phyloP scores from a whole-genome alignment of 106 monocot genomes.

The Dendrobium officinale region DNA sequence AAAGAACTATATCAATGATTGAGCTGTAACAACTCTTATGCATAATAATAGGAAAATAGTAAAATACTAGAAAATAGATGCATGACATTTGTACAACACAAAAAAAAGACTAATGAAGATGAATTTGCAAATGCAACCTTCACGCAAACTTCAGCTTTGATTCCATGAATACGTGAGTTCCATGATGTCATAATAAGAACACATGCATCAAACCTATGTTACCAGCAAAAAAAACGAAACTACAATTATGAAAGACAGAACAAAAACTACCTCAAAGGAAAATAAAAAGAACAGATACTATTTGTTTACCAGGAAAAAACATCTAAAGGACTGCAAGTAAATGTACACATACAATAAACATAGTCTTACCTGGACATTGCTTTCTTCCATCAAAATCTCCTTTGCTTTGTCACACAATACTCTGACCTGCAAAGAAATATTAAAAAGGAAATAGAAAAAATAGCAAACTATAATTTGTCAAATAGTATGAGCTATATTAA shows the following conservation, averaged over 20 bases:
- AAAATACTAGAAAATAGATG: not conserved
- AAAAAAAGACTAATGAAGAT: not conserved
- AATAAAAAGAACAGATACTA: not conserved
- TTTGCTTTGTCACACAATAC: constrained; percentile 89
- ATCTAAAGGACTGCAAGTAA: not conserved
- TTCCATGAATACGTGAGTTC: not conserved
- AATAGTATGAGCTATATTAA: not conserved
- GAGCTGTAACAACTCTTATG: not conserved
- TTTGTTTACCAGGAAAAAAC: not conserved
- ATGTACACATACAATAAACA: not conserved
- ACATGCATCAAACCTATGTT: not conserved
- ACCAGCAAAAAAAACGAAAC: not conserved
- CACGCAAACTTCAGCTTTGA: not conserved
- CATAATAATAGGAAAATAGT: not conserved
- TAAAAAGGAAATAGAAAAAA: not conserved
- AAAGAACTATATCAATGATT: not conserved
- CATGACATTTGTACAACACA: not conserved
- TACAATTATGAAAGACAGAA: not conserved
- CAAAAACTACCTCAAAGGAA: not conserved
- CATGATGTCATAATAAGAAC: not conserved
- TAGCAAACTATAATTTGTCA: not conserved
- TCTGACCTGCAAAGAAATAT: constrained; percentile 54
- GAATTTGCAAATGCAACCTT: not conserved
- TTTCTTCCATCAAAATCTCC: constrained; percentile 98
- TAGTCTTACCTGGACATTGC: constrained; percentile 83